A percentile compares a stretch with the other conserved stretches of the same genome.
Evolutionary conservation across 345 rosid genomes (phyloP).

Genomic region (Citrus glauca): DNA sequence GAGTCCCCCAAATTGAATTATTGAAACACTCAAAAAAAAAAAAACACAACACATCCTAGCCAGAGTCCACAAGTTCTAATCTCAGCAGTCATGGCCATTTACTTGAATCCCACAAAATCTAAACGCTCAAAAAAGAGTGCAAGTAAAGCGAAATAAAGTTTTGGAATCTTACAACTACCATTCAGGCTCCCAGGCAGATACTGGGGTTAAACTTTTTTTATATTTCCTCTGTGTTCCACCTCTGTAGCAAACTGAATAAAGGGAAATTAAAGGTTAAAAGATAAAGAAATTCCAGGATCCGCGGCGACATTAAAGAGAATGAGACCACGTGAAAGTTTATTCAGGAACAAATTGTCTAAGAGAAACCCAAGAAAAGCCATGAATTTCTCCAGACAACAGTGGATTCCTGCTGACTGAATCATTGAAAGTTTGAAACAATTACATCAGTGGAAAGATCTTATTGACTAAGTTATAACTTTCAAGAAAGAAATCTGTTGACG

Average conservation of each 20-base stretch:
- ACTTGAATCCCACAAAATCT: slow-evolving; percentile 5
- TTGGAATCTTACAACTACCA: not conserved
- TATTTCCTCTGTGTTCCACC: not conserved
- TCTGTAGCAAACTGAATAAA: not conserved
- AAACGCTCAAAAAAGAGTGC: not conserved
- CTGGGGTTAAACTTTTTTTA: not conserved
- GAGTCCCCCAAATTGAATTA: not conserved
- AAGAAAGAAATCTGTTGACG: not conserved
- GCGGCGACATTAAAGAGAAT: slow-evolving; percentile 1
- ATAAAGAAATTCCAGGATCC: not conserved
- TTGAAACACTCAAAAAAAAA: not conserved
- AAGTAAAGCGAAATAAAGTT: not conserved
- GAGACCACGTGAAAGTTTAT: slow-evolving; percentile 2
- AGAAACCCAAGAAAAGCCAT: slow-evolving; percentile 4
- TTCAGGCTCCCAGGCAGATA: not conserved
- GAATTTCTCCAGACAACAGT: slow-evolving; percentile 4
- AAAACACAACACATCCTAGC: not conserved
- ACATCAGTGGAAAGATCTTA: not conserved
- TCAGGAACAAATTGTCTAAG: not conserved
- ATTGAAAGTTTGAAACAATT: not conserved
- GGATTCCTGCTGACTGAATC: slow-evolving; percentile 1
- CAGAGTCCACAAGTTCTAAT: not conserved
- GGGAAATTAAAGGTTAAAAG: not conserved
- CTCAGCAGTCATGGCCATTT: not conserved
- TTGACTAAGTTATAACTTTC: slow-evolving; percentile 4